These are phyloP conservation scores for Neoboletus magnificus DNA, from an alignment of 768 basidiomycete species.

Conservation along the genomic window DNA sequence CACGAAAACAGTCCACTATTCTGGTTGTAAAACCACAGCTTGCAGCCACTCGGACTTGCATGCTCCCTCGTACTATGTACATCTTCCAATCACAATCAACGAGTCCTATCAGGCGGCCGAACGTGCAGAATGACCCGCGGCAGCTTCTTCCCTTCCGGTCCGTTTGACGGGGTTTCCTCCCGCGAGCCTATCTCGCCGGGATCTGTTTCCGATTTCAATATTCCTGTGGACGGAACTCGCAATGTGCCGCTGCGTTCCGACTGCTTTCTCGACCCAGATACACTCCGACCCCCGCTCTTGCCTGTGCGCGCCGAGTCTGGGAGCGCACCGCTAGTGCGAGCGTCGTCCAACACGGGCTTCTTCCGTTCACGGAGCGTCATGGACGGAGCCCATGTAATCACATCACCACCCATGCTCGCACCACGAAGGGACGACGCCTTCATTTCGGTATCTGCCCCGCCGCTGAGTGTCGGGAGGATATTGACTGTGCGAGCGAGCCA, in stretches of 20 bases:
- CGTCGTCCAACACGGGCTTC: constrained; percentile 13
- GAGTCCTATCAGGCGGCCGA: constrained; percentile 33
- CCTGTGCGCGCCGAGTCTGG: neutral
- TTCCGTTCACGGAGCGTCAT: constrained; percentile 52
- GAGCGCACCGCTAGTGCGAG: neutral
- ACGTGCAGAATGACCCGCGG: constrained; percentile 58
- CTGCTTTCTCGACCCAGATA: constrained; percentile 1
- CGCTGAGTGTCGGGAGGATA: constrained; percentile 12
- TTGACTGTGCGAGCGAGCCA: constrained; percentile 59
- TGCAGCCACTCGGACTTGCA: neutral
- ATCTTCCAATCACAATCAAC: no score
- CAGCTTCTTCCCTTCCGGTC: constrained; percentile 52
- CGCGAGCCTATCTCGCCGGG: neutral
- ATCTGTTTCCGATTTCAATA: neutral
- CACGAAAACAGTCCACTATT: no score
- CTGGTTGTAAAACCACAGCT: no score
- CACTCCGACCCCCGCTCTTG: constrained; percentile 1
- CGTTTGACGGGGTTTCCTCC: neutral
- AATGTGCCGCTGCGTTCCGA: neutral
- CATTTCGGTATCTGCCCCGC: neutral
- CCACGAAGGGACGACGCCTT: constrained; percentile 2
- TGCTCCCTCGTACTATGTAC: neutral
- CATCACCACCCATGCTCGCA: neutral
- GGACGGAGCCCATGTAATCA: constrained; percentile 29
- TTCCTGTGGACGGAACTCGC: neutral